These are phyloP conservation scores for Alternaria sp. DNA, from an alignment of 2,329 filamentous ascomycete genomes.

Conservation along the genomic window DNA sequence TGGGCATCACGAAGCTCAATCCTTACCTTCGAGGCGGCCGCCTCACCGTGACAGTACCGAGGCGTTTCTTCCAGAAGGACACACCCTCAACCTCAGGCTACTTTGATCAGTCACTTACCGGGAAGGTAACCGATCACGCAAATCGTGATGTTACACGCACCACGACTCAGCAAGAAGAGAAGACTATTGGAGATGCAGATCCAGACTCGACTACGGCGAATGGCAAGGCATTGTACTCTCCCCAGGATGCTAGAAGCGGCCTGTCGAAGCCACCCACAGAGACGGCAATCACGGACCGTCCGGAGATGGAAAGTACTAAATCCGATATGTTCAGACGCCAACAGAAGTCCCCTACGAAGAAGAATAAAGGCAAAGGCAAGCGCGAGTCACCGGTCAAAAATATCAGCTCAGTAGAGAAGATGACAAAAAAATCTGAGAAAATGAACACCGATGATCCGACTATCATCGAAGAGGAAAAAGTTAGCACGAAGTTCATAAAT, in stretches of 20 bases:
- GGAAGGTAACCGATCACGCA: constrained; percentile 5
- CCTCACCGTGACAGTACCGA: constrained; percentile 31
- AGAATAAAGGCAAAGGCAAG: constrained; percentile 3
- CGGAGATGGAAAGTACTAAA: constrained; percentile 23
- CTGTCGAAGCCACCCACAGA: constrained; percentile 24
- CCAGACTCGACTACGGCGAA: neutral
- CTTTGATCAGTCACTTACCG: constrained; percentile 1
- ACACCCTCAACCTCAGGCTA: constrained; percentile 1
- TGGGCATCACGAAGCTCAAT: constrained; percentile 15
- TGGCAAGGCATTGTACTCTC: constrained; percentile 36
- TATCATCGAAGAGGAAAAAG: neutral
- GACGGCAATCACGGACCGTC: neutral
- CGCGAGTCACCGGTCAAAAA: neutral
- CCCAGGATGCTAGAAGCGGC: constrained; percentile 49
- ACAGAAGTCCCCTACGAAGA: constrained; percentile 21
- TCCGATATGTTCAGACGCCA: constrained; percentile 26
- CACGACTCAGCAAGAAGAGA: constrained; percentile 7
- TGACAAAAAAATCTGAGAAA: neutral
- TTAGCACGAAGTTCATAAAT: neutral
- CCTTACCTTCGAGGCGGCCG: constrained; percentile 18
- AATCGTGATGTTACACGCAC: constrained; percentile 1
- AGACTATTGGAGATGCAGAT: neutral
- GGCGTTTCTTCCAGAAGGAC: constrained; percentile 29
- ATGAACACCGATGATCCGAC: neutral
- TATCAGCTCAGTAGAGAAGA: neutral